These are phyloP conservation scores for Aspergillus piperis DNA, from an alignment of 2,329 filamentous ascomycete genomes.

Conservation along the genomic window DNA sequence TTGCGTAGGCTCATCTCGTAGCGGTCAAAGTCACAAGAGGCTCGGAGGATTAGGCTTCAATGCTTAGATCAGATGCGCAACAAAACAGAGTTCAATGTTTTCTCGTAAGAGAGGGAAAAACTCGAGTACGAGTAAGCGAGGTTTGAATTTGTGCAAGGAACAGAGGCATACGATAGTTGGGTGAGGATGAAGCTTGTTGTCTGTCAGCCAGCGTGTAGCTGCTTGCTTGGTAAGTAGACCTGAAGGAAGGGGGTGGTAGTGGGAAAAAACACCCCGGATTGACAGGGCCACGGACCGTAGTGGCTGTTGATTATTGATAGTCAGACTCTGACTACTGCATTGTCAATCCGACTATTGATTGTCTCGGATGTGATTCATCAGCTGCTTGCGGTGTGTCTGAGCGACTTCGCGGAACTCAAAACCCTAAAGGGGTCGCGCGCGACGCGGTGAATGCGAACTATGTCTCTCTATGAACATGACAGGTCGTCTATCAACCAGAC, in stretches of 20 bases:
- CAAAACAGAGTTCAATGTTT: not conserved
- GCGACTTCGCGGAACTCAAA: not conserved
- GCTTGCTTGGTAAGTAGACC: no score
- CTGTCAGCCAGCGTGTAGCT: no score
- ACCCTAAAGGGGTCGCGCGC: not conserved
- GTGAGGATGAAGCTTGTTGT: no score
- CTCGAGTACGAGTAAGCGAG: no score
- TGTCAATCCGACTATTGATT: constrained; percentile 4
- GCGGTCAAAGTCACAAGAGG: not conserved
- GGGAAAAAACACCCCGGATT: not conserved
- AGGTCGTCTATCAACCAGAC: not conserved
- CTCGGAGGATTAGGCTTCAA: not conserved
- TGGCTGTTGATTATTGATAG: constrained; percentile 6
- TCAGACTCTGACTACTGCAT: constrained; percentile 9
- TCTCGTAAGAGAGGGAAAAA: not conserved
- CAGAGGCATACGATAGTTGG: no score
- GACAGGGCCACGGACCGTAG: not conserved
- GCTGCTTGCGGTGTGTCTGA: not conserved
- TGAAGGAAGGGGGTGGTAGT: not conserved
- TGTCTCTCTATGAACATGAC: not conserved
- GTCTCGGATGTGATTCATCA: not conserved
- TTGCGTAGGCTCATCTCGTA: not conserved
- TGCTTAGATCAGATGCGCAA: not conserved
- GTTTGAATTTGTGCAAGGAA: no score
- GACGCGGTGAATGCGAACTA: not conserved